Base-by-base conservation (phyloP, 2,329 filamentous ascomycete genomes). In the Exophiala calicioides region DNA sequence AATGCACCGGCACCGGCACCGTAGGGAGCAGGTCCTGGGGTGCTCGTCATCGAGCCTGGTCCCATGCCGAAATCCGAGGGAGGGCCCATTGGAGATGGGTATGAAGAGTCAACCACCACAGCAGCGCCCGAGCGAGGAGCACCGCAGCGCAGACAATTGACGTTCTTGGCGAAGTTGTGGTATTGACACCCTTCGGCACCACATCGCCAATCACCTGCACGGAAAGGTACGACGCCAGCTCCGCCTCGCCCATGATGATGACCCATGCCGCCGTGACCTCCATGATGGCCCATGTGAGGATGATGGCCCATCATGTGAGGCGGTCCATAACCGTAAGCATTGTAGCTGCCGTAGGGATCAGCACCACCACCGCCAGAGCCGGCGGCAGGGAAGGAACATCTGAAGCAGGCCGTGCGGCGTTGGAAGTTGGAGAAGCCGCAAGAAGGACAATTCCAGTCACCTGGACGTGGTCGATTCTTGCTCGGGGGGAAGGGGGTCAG, bases 341-440 rank as follows among this genome's bases (percentile, higher is more conserved):
- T 82, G 61, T 85, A 87, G 45, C 75, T 30, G 51, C 80, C 84
- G 68, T 85, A 84, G 32, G 85, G 84, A 61, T 89, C 86, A 44
- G 76, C 81, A 26, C 86, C 86, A 44, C 76, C 81, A 26, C 86
- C 86, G 12, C 82, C 86, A 26, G 86, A 82, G 53, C 85, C 85
- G 68, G 94, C 89, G 19, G 93, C 91, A n/a, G 93, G 91, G 82
- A 94, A 98, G 1, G 90, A 96, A 77, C 93, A 98, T 61, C 93
- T 87, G 86, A 98, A 98, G 72, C 93, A 98, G 41, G 91, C 93
- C 13, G 93, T 97, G 60, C 93, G 88, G 62, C 93, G 88, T 73
- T 98, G 93, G 77, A 98, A 98, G 78, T 98, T 98, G 62, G 90
- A 96, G 75, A 98, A 98, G 52, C 93, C 93, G 65, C 93, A 98